Conservation (phyloP, 176 grass and related monocot genomes). For the Oryza nivara region DNA sequence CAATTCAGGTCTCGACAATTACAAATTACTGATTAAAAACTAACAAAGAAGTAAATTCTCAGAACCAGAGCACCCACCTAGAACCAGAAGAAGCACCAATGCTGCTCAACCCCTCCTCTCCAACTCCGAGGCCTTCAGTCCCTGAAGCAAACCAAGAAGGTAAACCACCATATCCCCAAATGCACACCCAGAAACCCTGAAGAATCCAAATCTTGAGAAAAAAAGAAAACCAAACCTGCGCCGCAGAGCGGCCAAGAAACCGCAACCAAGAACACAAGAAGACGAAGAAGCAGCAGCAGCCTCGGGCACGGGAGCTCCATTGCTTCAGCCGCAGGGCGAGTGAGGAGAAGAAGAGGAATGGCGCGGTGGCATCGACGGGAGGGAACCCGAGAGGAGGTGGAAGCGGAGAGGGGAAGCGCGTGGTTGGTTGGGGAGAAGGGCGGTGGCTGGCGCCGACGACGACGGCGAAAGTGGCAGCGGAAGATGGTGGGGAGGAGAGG, state of each 20-base stretch:
- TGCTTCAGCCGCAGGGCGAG: conserved; percentile 11
- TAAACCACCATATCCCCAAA: conserved; percentile 37
- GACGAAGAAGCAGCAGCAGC: not conserved
- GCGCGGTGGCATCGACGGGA: not conserved
- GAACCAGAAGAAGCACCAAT: conserved; percentile 38
- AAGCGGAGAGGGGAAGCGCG: conserved; percentile 29
- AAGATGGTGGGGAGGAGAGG: conserved; percentile 30
- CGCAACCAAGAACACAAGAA: conserved; percentile 29
- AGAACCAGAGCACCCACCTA: conserved; percentile 40
- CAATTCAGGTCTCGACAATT: not conserved
- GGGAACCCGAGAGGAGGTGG: not conserved
- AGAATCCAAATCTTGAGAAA: not conserved
- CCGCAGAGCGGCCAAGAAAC: conserved; percentile 31
- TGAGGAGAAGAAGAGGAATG: not conserved
- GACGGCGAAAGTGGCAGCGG: conserved; percentile 47
- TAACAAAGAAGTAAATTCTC: not conserved
- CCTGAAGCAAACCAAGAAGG: conserved; percentile 42
- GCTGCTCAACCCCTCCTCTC: conserved; percentile 1
- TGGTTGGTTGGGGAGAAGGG: conserved; percentile 43
- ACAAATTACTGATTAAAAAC: not conserved
- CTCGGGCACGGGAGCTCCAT: conserved; percentile 34
- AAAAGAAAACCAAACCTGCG: conserved; percentile 31
- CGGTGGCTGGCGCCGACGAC: conserved; percentile 26
- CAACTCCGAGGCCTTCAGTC: conserved; percentile 25
- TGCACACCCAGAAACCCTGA: conserved; percentile 6